Percentiles rank a stretch among this genome's conserved stretches.
Conservation (phyloP, 805 yeast species). For the Hanseniaspora clermontiae region DNA sequence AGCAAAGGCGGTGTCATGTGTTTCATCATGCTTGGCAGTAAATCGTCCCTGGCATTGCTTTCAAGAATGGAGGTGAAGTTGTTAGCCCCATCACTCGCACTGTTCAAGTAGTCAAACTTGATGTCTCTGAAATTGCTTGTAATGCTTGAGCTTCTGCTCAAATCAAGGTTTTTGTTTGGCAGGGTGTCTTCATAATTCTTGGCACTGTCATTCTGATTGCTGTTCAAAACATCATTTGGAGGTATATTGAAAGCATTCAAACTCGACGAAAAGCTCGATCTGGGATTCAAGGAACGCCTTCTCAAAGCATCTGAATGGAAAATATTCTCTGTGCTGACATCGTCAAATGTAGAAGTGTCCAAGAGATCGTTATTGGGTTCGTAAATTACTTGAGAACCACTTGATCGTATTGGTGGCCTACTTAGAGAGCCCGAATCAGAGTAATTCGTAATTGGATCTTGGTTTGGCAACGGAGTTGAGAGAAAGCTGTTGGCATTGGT, state of each 20-base stretch:
- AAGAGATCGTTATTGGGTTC: neutral
- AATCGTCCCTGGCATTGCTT: neutral
- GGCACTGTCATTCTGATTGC: neutral
- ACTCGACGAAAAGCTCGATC: constrained; percentile 7
- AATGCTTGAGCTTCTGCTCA: neutral
- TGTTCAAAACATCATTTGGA: neutral
- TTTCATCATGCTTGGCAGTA: neutral
- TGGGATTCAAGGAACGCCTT: neutral
- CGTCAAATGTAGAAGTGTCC: neutral
- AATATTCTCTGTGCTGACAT: neutral
- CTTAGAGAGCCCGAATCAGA: neutral
- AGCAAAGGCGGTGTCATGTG: neutral
- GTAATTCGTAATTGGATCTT: neutral
- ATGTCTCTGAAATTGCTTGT: neutral
- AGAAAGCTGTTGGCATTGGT: neutral
- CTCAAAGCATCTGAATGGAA: neutral
- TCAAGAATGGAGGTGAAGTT: neutral
- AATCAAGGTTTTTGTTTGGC: neutral
- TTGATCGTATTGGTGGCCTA: neutral
- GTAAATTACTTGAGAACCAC: neutral
- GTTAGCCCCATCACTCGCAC: neutral
- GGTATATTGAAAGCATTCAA: neutral
- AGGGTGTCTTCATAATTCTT: neutral
- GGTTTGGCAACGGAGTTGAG: neutral
- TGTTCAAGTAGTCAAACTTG: neutral